These are phyloP conservation scores for Aspergillus coremiiformis DNA, from an alignment of 495 filamentous ascomycete genomes.

Conservation along the genomic window DNA sequence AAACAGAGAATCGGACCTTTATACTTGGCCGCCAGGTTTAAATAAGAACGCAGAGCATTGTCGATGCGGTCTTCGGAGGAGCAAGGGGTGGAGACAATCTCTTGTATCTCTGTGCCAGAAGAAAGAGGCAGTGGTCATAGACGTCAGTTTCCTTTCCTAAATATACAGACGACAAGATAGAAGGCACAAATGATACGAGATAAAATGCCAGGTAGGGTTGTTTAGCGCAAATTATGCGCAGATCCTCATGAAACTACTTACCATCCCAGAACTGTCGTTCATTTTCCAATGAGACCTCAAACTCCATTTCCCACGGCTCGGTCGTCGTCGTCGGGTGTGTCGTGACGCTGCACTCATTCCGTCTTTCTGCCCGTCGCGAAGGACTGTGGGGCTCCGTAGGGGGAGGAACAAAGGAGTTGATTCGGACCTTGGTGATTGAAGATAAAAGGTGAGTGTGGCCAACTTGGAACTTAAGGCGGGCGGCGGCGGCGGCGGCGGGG, in stretches of 20 bases:
- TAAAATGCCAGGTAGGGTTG: neutral
- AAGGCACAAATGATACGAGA: neutral
- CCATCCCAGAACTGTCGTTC: constrained; percentile 93
- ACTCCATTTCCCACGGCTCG: constrained; percentile 43
- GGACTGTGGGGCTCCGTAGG: constrained; percentile 7
- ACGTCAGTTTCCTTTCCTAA: neutral
- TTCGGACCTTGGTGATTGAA: neutral
- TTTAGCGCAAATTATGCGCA: neutral
- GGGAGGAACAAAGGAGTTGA: neutral
- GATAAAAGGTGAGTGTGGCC: constrained; percentile 3
- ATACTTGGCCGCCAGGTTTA: constrained; percentile 68
- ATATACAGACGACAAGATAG: neutral
- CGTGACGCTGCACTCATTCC: constrained; percentile 37
- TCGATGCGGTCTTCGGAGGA: constrained; percentile 75
- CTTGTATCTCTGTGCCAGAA: constrained; percentile 60
- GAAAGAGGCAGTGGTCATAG: constrained; percentile 5
- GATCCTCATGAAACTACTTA: constrained; percentile 33
- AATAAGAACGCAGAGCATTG: constrained; percentile 73
- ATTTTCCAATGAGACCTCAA: constrained; percentile 66
- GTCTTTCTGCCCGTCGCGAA: constrained; percentile 22
- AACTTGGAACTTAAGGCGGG: neutral
- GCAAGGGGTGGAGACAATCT: constrained; percentile 67
- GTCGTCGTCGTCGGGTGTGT: constrained; percentile 31
- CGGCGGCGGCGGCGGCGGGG: neutral
- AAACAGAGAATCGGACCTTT: constrained; percentile 47